These are phyloP conservation scores for Phlebiopsis flavidoalba DNA, from an alignment of 768 basidiomycete genomes.

Conservation along the genomic window DNA sequence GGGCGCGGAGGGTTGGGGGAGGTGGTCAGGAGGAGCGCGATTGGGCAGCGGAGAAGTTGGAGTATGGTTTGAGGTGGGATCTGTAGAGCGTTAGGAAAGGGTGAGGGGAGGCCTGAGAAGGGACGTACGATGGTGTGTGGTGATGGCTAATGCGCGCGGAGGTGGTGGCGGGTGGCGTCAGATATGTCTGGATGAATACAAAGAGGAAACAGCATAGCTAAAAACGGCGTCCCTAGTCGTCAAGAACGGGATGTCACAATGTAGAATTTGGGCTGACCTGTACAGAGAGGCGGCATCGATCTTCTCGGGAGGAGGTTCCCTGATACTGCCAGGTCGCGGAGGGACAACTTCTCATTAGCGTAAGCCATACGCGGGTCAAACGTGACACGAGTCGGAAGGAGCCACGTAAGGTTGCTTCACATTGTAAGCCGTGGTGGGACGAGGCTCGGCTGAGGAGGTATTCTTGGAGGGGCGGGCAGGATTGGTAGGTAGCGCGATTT, in stretches of 20 bases:
- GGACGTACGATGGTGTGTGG: conserved; percentile 1
- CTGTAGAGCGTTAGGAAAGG: neutral
- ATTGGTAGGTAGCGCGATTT: neutral
- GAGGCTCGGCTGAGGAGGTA: neutral
- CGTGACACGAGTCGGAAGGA: conserved; percentile 11
- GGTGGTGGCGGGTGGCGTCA: neutral
- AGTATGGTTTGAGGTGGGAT: neutral
- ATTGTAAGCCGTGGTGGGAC: neutral
- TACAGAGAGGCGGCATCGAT: conserved; percentile 42
- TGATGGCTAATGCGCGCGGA: neutral
- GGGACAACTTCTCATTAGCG: conserved; percentile 14
- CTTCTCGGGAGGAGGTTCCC: conserved; percentile 13
- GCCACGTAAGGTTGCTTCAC: neutral
- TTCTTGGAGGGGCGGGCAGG: neutral
- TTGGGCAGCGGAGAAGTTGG: neutral
- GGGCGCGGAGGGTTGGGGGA: neutral
- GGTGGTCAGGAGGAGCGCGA: neutral
- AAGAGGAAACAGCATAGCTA: conserved; percentile 52
- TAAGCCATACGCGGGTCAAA: conserved; percentile 51
- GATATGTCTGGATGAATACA: conserved; percentile 2
- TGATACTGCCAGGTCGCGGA: conserved; percentile 7
- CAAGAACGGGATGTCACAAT: neutral
- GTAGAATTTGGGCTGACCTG: conserved; percentile 35
- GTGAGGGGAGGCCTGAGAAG: neutral
- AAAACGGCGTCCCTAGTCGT: conserved; percentile 2